Evolutionary conservation across 768 basidiomycete genomes (phyloP).

Genomic region (Lactarius quietus): DNA sequence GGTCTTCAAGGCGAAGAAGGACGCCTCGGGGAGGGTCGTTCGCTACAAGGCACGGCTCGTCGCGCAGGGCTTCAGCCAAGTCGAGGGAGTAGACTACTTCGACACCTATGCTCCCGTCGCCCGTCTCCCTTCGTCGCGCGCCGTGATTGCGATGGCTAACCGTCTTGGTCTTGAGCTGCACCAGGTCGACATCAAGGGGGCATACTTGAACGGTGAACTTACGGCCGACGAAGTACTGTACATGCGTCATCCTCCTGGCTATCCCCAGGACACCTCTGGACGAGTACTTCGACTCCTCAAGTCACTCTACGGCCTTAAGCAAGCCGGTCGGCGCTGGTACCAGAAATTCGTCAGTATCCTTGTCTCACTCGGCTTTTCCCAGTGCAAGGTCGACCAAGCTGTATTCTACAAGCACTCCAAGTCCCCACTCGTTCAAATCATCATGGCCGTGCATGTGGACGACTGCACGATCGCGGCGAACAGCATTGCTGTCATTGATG

Average conservation of each 20-base stretch:
- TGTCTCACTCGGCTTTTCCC: neutral
- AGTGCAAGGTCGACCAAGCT: neutral
- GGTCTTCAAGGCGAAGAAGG: constrained; percentile 35
- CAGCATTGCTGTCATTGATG: neutral
- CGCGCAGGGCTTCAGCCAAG: constrained; percentile 37
- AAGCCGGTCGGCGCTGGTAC: too few species aligned
- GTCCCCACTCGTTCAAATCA: neutral
- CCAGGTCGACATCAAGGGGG: constrained; percentile 41
- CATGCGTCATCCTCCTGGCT: neutral
- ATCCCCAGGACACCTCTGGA: too few species aligned
- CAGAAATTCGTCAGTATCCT: too few species aligned
- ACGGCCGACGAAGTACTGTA: constrained; percentile 37
- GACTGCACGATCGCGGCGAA: constrained; percentile 33
- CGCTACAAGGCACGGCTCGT: constrained; percentile 37
- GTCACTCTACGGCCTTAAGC: too few species aligned
- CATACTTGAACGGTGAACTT: constrained; percentile 41
- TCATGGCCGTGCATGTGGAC: constrained; percentile 22
- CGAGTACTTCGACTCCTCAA: too few species aligned
- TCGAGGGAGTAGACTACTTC: constrained; percentile 33
- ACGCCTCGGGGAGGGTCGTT: constrained; percentile 29
- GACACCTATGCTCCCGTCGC: constrained; percentile 31
- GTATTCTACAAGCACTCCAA: constrained; percentile 1
- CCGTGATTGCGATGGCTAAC: constrained; percentile 38
- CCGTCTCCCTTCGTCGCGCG: constrained; percentile 16
- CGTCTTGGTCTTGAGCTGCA: constrained; percentile 29